These are phyloP conservation scores for Sclerotiophoma versabilis DNA, from an alignment of 2,329 filamentous ascomycete genomes.

Conservation along the genomic window DNA sequence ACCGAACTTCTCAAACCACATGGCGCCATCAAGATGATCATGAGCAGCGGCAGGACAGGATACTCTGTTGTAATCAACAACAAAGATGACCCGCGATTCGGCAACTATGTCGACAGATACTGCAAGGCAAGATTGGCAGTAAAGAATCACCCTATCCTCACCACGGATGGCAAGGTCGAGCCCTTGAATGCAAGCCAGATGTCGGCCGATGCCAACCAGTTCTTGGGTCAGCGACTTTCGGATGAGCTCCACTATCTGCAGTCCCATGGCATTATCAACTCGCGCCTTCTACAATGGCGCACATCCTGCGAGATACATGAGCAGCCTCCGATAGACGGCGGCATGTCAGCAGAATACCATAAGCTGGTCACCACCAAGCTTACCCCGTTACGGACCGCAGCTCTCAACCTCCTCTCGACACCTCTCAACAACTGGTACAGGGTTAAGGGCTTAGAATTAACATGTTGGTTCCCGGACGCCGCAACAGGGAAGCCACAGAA, in stretches of 20 bases:
- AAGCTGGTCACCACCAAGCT: constrained; percentile 78
- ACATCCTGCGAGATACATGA: constrained; percentile 80
- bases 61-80: constrained; percentile 77
- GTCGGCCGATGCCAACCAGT: constrained; percentile 84
- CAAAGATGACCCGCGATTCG: constrained; percentile 76
- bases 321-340: constrained; percentile 84
- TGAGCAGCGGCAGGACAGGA: constrained; percentile 70
- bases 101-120: constrained; percentile 84
- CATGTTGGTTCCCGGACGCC: constrained; percentile 74
- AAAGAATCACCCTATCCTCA: constrained; percentile 85
- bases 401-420: constrained; percentile 79
- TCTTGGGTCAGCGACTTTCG: constrained; percentile 87
- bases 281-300: constrained; percentile 81
- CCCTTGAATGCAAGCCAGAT: constrained; percentile 76
- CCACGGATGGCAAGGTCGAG: constrained; percentile 76
- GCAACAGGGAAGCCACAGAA: constrained; percentile 48
- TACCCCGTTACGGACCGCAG: constrained; percentile 75
- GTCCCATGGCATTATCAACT: constrained; percentile 79
- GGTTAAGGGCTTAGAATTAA: constrained; percentile 77
- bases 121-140: constrained; percentile 84
- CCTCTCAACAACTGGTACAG: constrained; percentile 84
- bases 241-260: constrained; percentile 92
- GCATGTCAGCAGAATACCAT: constrained; percentile 80
- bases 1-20: constrained; percentile 67
- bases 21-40: constrained; percentile 80